Evolutionary conservation across 2,329 filamentous ascomycete genomes (phyloP).

Genomic region (Ophiocordyceps australis): DNA sequence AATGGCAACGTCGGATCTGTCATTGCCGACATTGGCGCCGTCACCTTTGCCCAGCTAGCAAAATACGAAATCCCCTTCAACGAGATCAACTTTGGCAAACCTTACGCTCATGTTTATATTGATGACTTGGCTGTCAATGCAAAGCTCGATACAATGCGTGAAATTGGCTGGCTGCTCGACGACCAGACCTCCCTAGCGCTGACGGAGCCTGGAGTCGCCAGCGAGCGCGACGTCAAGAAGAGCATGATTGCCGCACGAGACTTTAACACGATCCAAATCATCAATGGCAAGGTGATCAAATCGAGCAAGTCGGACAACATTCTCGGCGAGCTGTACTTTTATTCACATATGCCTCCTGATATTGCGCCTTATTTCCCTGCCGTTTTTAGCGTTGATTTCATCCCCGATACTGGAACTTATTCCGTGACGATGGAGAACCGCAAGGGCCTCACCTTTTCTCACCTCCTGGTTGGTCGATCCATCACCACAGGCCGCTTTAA

Average conservation of each 20-base stretch:
- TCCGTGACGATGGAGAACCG: slow-evolving; percentile 11
- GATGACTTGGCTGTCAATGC: slow-evolving; percentile 6
- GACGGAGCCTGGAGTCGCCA: not conserved
- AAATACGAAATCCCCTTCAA: slow-evolving; percentile 10
- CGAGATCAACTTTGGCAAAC: slow-evolving; percentile 12
- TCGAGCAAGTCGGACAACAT: slow-evolving; percentile 12
- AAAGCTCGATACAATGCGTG: slow-evolving; percentile 1
- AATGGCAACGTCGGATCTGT: slow-evolving; percentile 10
- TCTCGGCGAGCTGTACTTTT: slow-evolving; percentile 14
- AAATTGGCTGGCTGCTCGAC: slow-evolving; percentile 11
- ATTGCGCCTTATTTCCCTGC: slow-evolving; percentile 7
- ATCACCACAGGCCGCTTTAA: slow-evolving; percentile 11
- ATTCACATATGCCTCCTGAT: slow-evolving; percentile 10
- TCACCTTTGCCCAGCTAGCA: slow-evolving; percentile 9
- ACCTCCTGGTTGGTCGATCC: slow-evolving; percentile 11
- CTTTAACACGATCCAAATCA: slow-evolving; percentile 13
- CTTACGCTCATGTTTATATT: slow-evolving; percentile 12
- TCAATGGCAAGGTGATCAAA: slow-evolving; percentile 11
- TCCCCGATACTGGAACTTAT: slow-evolving; percentile 8
- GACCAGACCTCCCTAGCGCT: slow-evolving; percentile 4
- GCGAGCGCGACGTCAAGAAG: slow-evolving; percentile 6
- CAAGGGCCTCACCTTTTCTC: slow-evolving; percentile 9
- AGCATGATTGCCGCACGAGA: slow-evolving; percentile 11
- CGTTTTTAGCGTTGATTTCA: slow-evolving; percentile 9
- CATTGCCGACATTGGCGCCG: slow-evolving; percentile 8